Base-by-base conservation (phyloP, 805 yeast genomes). In the Hyphopichia homilentoma region DNA sequence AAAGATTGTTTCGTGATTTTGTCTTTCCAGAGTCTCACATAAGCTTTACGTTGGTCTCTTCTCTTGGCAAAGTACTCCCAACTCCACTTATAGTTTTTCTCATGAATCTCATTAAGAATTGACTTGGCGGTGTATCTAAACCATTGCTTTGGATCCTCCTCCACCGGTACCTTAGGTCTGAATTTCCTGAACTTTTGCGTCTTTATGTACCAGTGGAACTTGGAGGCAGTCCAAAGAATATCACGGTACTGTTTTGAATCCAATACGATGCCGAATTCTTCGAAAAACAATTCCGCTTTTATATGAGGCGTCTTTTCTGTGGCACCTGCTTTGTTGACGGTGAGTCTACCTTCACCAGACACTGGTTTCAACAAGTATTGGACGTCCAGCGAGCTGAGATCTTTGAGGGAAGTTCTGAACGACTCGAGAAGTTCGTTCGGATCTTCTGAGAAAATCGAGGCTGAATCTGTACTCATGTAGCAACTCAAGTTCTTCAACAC, bases 171-270 rank as follows among this genome's bases (percentile, higher is more conserved):
- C 28, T 57, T 60, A 3, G 98, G 98, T 41, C 90, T 75, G 35
- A 73, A 63, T 35, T 71, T 76, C 44, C 85, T 74, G 52, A 81
- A 89, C 50, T 79, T 84, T 40, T 79, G 78, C 0, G 96, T 84
- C 41, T 79, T 80, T 44, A 75, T 67, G 47, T 77, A 84, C 75
- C 90, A 77, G 41, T 84, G 87, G 50, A 86, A 77, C 39, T 81
- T 79, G 2, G 95, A 84, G 5, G 89, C 78, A 1, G 95, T 80
- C 70, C 84, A 77, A 21, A 94, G 63, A 2, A 86, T 69, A 50
- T 85, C 93, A 25, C 83, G 70, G 54, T 93, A 93, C 54, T 90
- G 97, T 32, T 75, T 73, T 35, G 90, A 79, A 52, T 90, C 93
- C 36, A 93, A 65, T 34, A 82, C 86, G 9, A 94, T 63, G n/a